Base-by-base conservation (phyloP, 352 stramenopile species). In the Nothophytophthora sp. region DNA sequence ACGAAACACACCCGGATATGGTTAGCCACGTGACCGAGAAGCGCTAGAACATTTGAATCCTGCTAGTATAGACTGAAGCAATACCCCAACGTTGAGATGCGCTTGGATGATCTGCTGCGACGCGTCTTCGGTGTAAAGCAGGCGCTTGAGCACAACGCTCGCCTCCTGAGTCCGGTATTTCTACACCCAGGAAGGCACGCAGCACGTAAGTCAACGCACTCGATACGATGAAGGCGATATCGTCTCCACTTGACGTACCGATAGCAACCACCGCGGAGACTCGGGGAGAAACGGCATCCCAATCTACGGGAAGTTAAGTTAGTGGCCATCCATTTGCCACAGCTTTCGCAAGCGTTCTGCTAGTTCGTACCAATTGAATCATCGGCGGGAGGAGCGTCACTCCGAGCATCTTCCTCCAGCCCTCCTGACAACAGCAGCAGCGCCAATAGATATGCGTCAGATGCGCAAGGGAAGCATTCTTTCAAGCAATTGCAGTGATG, bases 241-340 rank as follows among this genome's bases (percentile, higher is more conserved):
- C 6, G 27, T 23, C 6, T 32, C 12, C 27, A n/a, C n/a, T n/a
- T 43, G 29, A 19, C 58, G 25, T 18, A 87, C 78, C 28, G 70
- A 73, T 29, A 85, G 64, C 8, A 90, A 60, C 79, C 79, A 90
- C 29, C 79, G 71, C 34, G 74, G 76, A 7, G 79, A 90, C 55
- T 90, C 79, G 0, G 79, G 79, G 4, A 88, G 57, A 34, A 88
- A 84, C 8, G 76, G 76, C 71, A 90, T 81, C 9, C 79, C 79
- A 25, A 81, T 40, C 77, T 88, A 19, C 30, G 34, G 2, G 13
- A 38, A 6, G 41, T 39, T 7, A 18, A 30, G 16, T 43, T n/a
- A 44, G 25, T 42, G 11, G 7, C 6, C 27, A 12, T 32, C 6
- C 6, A 3, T 44, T 9, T 22, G 10, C 10, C 5, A 3, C 4